These are phyloP conservation scores for Heterobasidion occidentale DNA, from an alignment of 1,284 basidiomycete species.

Conservation along the genomic window DNA sequence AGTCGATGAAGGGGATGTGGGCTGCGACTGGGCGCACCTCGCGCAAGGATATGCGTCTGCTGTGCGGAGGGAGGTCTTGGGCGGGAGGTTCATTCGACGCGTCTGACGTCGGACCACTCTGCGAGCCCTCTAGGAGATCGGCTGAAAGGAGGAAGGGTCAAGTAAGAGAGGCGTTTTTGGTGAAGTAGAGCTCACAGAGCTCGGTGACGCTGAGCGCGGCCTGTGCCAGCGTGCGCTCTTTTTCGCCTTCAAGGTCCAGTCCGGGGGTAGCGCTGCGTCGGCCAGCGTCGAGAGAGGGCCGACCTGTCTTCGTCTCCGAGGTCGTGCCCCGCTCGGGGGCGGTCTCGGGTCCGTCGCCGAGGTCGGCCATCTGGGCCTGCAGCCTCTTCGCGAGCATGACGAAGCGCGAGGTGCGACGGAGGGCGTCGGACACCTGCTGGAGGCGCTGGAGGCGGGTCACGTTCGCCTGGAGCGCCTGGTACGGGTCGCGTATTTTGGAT, in stretches of 20 bases:
- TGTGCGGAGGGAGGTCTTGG: constrained; percentile 6
- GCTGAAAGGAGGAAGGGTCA: constrained; percentile 17
- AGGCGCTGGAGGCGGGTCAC: constrained; percentile 70
- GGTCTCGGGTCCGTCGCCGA: constrained; percentile 27
- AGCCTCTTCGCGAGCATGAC: constrained; percentile 74
- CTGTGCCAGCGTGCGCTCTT: constrained; percentile 80
- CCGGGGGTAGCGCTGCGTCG: constrained; percentile 11
- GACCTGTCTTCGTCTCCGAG: constrained; percentile 13
- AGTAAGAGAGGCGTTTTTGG: no score
- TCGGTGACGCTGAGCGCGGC: constrained; percentile 89
- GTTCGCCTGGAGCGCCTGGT: constrained; percentile 62
- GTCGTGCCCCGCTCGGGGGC: constrained; percentile 11
- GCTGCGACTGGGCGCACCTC: constrained; percentile 64
- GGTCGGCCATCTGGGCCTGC: constrained; percentile 71
- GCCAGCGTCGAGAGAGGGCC: constrained; percentile 2
- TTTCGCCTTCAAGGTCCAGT: constrained; percentile 61
- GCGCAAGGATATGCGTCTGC: constrained; percentile 44
- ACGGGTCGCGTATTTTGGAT: constrained; percentile 77
- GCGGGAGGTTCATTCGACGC: neutral
- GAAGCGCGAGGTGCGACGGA: constrained; percentile 77
- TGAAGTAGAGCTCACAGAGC: constrained; percentile 45
- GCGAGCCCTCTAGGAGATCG: constrained; percentile 28
- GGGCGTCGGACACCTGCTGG: constrained; percentile 76
- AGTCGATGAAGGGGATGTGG: constrained; percentile 66
- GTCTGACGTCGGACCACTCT: neutral